Base-by-base conservation (phyloP, 495 filamentous ascomycete species). In the Penicillium cataractarum region DNA sequence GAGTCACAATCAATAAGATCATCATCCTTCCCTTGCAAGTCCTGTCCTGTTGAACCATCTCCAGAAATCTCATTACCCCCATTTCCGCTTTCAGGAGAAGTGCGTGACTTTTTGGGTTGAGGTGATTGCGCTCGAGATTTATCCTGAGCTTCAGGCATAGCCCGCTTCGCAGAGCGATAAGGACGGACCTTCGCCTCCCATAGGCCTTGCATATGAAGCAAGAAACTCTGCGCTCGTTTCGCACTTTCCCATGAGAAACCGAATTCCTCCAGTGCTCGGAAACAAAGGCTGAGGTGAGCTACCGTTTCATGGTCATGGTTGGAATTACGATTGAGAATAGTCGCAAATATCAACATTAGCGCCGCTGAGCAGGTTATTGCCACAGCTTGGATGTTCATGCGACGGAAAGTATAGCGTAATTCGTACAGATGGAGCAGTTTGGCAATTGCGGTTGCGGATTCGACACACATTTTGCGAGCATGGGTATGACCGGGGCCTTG, bases 331-430 rank as follows among this genome's bases (percentile, higher is more conserved):
- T 79, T 78, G 31, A 81, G 68, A 17, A 79, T 74, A 2, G 77
- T 78, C 50, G 79, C 74, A 29, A 79, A 81, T 3, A 81, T 74
- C 2, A 81, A 71, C 69, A 81, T 81, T 12, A 81, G 64, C 2
- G 81, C 77, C 8, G 81, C 79, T 32, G 79, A 81, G 65, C 81
- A 82, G 8, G 79, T 81, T 32, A 83, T 80, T 7, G 77, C 74
- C 4, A 82, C 80, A 0, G 77, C 78, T 63, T 82, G 77, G 58
- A 79, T 80, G 67, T 81, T 82, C 71, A 82, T 80, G 48, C 78
- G 70, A 31, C 81, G 76, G 65, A 83, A 79, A 6, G 77, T 80
- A 62, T 82, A 82, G 54, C 76, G 74, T 33, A 75, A 75, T 52
- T 81, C 79, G 61, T 82, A 83, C 10, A 79, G 67, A 17, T 74